phyloP scores from a whole-genome alignment of 257 asterid species.

The Striga asiatica region DNA sequence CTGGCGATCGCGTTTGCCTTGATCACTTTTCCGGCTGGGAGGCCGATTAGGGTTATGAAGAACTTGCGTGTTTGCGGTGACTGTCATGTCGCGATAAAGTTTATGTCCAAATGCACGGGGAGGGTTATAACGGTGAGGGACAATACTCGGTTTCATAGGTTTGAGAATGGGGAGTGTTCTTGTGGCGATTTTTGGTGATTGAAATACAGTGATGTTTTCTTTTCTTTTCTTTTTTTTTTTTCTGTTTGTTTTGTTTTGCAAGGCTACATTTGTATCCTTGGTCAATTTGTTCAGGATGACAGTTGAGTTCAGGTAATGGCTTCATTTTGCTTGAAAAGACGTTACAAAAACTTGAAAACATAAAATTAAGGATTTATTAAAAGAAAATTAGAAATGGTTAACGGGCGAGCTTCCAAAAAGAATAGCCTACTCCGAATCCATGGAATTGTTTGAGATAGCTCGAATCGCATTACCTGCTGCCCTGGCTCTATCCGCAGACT shows the following conservation, averaged over 20 bases:
- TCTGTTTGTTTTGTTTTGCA: too few species aligned
- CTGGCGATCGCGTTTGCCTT: conserved; percentile 84
- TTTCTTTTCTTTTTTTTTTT: too few species aligned
- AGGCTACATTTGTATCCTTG: too few species aligned
- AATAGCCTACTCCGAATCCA: too few species aligned
- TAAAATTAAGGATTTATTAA: too few species aligned
- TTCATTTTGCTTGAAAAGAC: too few species aligned
- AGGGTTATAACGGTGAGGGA: conserved; percentile 67
- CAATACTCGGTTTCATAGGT: conserved; percentile 71
- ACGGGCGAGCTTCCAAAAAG: background rate
- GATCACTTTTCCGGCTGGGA: conserved; percentile 39
- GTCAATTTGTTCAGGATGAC: too few species aligned
- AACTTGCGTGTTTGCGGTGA: conserved; percentile 80
- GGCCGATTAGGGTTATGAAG: conserved; percentile 73
- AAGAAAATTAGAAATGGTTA: too few species aligned
- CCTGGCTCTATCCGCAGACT: background rate
- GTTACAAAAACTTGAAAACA: too few species aligned
- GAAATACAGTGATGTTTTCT: too few species aligned
- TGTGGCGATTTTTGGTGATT: conserved; percentile 61
- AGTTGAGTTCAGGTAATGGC: too few species aligned
- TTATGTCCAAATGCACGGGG: conserved; percentile 51
- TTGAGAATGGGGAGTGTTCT: conserved; percentile 61
- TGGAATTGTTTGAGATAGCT: background rate
- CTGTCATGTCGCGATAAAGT: conserved; percentile 74
- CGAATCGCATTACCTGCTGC: background rate